Base-by-base conservation (phyloP, 192 early-diverging fungal genomes). In the Umbelopsis ramanniana region DNA sequence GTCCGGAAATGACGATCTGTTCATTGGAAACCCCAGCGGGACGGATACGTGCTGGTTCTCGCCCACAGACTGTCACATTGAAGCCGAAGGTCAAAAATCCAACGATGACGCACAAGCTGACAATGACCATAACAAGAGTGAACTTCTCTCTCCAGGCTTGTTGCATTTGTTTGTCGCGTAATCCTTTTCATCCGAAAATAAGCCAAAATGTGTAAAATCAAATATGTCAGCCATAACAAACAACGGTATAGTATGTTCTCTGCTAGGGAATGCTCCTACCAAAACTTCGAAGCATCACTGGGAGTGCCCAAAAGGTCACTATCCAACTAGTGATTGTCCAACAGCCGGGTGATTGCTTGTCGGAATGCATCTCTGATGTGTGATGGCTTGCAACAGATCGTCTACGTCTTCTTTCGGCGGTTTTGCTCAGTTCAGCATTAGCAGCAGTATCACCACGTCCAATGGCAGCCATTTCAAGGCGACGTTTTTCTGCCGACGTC, bases 81-180 rank as follows among this genome's bases (percentile, higher is more conserved):
- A 93, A 87, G 17, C 93, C 95, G 73, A 97, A 95, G 3, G 93
- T 95, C 57, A 95, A 63, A 76, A 97, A 97, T 33, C 93, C 94
- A 46, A 95, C 86, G 19, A 75, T 50, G 3, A 71, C 82, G 85
- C 93, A 94, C 9, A 94, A 73, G 2, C 89, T 33, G n/a, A 91
- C 72, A 66, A 95, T 97, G 76, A 97, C 87, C 55, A 81, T 88
- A 69, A 94, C 93, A n/a, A 97, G 81, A 0, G 93, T 90, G 43
- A 95, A 86, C 78, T 97, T 97, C 76, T 97, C 95, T 77, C 94
- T 88, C 91, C 92, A 97, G 10, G 95, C 96, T 81, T 86, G 87
- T 66, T 89, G 92, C 55, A 91, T 83, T 23, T 81, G 80, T 66
- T 21, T 52, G 52, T 81, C 79, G 10, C 52, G 67, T 0, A 81